These are phyloP conservation scores for Aureobasidium sp. DNA, from an alignment of 2,329 filamentous ascomycete genomes.

Conservation along the genomic window DNA sequence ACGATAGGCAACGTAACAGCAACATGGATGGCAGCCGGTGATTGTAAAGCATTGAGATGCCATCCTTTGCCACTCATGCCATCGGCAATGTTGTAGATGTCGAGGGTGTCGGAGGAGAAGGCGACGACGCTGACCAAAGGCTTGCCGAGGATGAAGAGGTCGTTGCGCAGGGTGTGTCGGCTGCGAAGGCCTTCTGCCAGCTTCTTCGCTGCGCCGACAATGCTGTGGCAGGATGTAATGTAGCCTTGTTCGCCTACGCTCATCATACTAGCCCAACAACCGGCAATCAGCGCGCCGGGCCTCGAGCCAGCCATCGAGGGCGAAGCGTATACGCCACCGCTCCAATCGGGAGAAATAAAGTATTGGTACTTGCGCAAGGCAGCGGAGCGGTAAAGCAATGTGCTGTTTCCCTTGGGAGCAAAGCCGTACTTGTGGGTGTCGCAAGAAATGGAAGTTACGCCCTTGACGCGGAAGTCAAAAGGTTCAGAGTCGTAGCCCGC, in stretches of 20 bases:
- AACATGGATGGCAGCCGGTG: slow-evolving; percentile 84
- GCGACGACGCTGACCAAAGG: slow-evolving; percentile 88
- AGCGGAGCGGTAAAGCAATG: slow-evolving; percentile 78
- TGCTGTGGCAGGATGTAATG: slow-evolving; percentile 75
- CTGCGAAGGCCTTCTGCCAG: slow-evolving; percentile 68
- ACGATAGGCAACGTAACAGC: slow-evolving; percentile 85
- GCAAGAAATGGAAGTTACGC: slow-evolving; percentile 90
- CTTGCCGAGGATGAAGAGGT: slow-evolving; percentile 74
- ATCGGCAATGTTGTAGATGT: slow-evolving; percentile 93
- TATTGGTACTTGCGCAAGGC: slow-evolving; percentile 83
- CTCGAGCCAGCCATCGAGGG: slow-evolving; percentile 87
- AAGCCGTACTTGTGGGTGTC: slow-evolving; percentile 99
- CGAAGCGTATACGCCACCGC: slow-evolving; percentile 90
- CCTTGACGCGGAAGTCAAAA: slow-evolving; percentile 90
- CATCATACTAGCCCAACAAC: slow-evolving; percentile 92
- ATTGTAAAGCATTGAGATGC: slow-evolving; percentile 93
- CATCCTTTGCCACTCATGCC: slow-evolving; percentile 77
- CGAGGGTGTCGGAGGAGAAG: slow-evolving; percentile 73
- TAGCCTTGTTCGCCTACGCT: slow-evolving; percentile 82
- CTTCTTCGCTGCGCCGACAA: slow-evolving; percentile 79
- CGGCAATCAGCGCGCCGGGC: slow-evolving; percentile 88
- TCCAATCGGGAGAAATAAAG: slow-evolving; percentile 92
- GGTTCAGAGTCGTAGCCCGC: slow-evolving; percentile 85
- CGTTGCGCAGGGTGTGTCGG: slow-evolving; percentile 59
- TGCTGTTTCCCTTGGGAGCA: slow-evolving; percentile 94